Evolutionary conservation across 768 basidiomycete genomes (phyloP).

Genomic region (Termitomyces sp.): DNA sequence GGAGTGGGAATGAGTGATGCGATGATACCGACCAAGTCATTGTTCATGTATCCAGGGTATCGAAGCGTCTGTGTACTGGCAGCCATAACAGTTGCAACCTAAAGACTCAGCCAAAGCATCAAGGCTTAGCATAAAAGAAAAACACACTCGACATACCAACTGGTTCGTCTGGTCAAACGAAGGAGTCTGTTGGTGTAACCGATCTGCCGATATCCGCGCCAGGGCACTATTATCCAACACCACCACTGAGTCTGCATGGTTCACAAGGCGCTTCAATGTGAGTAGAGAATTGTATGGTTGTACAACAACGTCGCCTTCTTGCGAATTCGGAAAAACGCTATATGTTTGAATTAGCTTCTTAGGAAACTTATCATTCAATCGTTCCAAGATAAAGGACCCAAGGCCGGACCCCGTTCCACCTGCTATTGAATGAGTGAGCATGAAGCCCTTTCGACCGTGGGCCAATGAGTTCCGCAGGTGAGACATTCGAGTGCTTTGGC

Average conservation of each 20-base stretch:
- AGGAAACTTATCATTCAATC: conserved; percentile 95
- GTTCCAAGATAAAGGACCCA: conserved; percentile 96
- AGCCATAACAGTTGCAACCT: conserved; percentile 98
- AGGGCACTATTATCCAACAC: conserved; percentile 96
- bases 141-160: conserved; percentile 46
- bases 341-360: conserved; percentile 99
- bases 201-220: conserved; percentile 88
- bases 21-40: conserved; percentile 95
- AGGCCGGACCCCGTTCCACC: conserved; percentile 98
- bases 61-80: conserved; percentile 95
- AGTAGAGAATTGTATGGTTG: conserved; percentile 97
- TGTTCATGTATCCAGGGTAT: conserved; percentile 99
- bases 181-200: conserved; percentile 83
- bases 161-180: conserved; percentile 93
- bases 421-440: conserved; percentile 98
- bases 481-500: background rate
- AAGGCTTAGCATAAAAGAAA: background rate
- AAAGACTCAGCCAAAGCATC: background rate
- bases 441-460: conserved; percentile 72
- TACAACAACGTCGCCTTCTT: conserved; percentile 95
- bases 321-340: conserved; percentile 94
- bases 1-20: conserved; percentile 97
- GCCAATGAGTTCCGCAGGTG: background rate
- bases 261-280: conserved; percentile 88
- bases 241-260: conserved; percentile 96